Conservation (phyloP, 202 grass and related monocot genomes). For the Musa balbisiana region DNA sequence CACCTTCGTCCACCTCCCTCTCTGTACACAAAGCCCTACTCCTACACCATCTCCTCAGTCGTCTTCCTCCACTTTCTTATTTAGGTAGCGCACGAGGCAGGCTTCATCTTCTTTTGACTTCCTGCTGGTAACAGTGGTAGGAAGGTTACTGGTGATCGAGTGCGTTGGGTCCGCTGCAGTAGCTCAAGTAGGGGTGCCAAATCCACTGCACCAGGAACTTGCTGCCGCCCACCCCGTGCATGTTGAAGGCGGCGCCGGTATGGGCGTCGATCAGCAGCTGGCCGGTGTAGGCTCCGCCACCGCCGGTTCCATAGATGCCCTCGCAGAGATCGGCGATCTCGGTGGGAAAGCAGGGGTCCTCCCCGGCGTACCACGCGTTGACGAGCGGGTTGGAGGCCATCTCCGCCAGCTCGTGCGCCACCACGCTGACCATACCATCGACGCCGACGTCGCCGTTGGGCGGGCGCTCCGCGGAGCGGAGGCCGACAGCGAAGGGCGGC, state of each 20-base stretch:
- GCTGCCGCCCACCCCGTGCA: constrained; percentile 49
- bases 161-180: constrained; percentile 92
- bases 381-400: constrained; percentile 70
- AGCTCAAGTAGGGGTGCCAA: constrained; percentile 72
- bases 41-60: too few species aligned
- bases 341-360: constrained; percentile 73
- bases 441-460: constrained; percentile 67
- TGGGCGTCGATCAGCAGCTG: constrained; percentile 52
- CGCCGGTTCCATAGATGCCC: constrained; percentile 87
- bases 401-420: constrained; percentile 92
- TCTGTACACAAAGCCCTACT: too few species aligned
- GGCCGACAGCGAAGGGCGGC: constrained; percentile 44
- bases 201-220: constrained; percentile 89
- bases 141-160: constrained; percentile 46
- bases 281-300: constrained; percentile 64
- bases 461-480: constrained; percentile 34
- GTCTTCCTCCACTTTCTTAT: too few species aligned
- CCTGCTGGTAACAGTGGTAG: neutral
- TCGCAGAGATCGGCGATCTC: constrained; percentile 91
- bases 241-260: constrained; percentile 61
- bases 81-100: too few species aligned
- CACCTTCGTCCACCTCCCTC: too few species aligned
- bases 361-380: constrained; percentile 86
- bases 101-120: neutral
- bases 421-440: constrained; percentile 87